Base-by-base conservation (phyloP, 805 yeast genomes). In the Vanderwaltozyma tropicalis region DNA sequence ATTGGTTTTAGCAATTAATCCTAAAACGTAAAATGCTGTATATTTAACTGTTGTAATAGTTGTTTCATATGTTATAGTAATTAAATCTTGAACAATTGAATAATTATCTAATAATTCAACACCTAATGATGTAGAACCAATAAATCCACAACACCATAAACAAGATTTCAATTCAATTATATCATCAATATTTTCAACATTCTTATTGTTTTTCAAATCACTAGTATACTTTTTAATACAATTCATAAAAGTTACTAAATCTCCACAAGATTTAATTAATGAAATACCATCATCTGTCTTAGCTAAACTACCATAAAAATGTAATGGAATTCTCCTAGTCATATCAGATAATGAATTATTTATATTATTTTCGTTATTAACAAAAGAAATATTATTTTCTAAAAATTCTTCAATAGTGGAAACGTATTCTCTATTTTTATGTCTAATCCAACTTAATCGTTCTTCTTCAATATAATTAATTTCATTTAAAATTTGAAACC, bases 121-220 rank as follows among this genome's bases (percentile, higher is more conserved):
- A 0, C 96, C 96, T 36, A 69, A 62, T 9, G 71, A 71, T 1
- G 86, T 73, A 1, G 87, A 73, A 2, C 88, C 88, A 22, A 88
- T 76, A 49, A 79, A 78, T 0, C 96, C 96, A 25, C 85, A 67
- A 1, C 94, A 78, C 96, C 96, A 89, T 26, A 89, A 49, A 25
- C 80, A 74, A 10, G 88, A 83, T 52, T 84, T 85, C 19, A 89
- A 57, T 43, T 68, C 69, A 8, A 63, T 59, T 6, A 67, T 66
- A 5, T 62, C 62, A 16, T 62, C 67, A 4, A 37, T 40, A 7
- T 46, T 43, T 28, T 48, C 51, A 5, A 57, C 34, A 8, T 44
- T 44, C 15, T 50, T 44, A 6, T 37, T 40, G 11, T 22, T 13
- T 14, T 31, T 37, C 9, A 44, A 22, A 20, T 48, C 48, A 16